Percentiles rank a stretch among this genome's conserved stretches.
Conservation (phyloP, 2,329 filamentous ascomycete genomes). For the Trichoderma koningiopsis region DNA sequence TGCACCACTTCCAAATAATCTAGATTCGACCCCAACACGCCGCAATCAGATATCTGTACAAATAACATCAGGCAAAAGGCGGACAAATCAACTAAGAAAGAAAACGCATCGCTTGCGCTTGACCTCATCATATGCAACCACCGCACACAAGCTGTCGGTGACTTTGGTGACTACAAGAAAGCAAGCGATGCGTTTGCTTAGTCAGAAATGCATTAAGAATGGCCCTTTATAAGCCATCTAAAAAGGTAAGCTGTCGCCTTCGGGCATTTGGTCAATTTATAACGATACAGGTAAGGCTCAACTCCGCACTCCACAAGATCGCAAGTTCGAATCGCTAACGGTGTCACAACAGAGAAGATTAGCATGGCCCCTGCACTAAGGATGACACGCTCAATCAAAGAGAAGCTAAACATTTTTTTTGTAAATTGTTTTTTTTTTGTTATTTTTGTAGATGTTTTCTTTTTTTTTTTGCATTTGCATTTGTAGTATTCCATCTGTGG, state of each 20-base stretch:
- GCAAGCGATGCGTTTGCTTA: neutral
- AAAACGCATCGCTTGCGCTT: neutral
- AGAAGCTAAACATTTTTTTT: constrained; percentile 56
- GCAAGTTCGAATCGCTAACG: constrained; percentile 26
- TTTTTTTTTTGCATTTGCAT: neutral
- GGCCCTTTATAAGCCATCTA: neutral
- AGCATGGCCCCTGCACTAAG: constrained; percentile 88
- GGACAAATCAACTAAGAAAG: neutral
- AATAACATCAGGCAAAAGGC: neutral
- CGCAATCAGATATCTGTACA: neutral
- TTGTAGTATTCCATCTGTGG: neutral
- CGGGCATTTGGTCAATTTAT: constrained; percentile 29
- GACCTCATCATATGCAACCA: neutral
- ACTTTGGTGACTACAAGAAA: neutral
- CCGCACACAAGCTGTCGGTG: no score
- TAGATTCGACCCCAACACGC: neutral
- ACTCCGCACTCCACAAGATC: neutral
- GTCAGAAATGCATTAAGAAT: neutral
- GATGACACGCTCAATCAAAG: constrained; percentile 89
- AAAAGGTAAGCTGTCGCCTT: constrained; percentile 10
- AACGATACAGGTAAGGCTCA: constrained; percentile 24
- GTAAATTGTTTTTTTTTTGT: neutral
- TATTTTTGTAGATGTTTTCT: neutral
- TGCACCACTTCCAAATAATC: neutral
- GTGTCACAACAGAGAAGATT: constrained; percentile 56